Evolutionary conservation across 179 eudicot species (phyloP), one percentile per base, ranked within the genome.

Genomic region (Beta corolliflora): DNA sequence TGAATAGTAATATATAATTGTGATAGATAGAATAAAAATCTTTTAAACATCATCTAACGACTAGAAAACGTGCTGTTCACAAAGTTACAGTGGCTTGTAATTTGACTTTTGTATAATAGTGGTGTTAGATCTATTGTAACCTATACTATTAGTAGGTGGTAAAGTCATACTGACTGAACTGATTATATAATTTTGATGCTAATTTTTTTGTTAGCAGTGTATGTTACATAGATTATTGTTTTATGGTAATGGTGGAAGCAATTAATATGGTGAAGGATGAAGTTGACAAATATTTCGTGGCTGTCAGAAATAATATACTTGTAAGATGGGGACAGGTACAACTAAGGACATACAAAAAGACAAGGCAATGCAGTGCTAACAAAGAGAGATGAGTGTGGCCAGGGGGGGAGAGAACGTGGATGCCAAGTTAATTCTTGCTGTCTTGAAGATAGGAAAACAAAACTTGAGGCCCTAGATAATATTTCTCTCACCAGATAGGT

Each of bases 121-220:
- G 21, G 13, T 18, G 11, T 18, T 41, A 7, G 81, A 70, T 79
- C 31, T 12, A 19, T 71, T 23, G 14, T 59, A 79, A 71, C 31
- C 21, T 48, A 31, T 48, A 79, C 1, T 36, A 73, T 73, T 80
- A 80, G 53, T 80, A 18, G 82, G 71, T 61, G 31, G 25, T 25
- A 59, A 44, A 5, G 75, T 58, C 56, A 10, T 65, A 66, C 31
- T 68, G n/a, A 23, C 21, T 7, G 65, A 54, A 5, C 81, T 41
- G 9, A 58, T 54, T 5, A 67, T 18, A 46, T 21, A 15, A 5
- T 76, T 19, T 9, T 5, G 19, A 29, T 16, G 5, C 14, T 52
- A 45, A 46, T 9, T 15, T 71, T 44, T 53, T 70, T 56, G 50
- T 23, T 67, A 67, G 36, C 66, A 78, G 75, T 71, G 59, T 23